Base-by-base conservation (phyloP, 1,284 basidiomycete genomes). In the Austroboletus novae-zelandiae region DNA sequence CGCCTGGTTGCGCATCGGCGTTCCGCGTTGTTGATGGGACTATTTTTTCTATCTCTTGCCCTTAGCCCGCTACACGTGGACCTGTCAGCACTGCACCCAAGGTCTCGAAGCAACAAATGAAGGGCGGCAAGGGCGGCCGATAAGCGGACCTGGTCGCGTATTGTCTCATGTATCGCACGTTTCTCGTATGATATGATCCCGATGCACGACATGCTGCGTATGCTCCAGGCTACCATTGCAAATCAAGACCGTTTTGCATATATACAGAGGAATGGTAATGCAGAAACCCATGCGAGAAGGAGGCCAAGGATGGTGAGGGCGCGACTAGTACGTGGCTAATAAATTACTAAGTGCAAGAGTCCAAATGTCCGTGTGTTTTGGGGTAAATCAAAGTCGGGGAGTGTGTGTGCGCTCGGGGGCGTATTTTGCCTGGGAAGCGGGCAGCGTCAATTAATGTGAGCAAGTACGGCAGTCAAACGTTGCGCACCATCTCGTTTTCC, bases 81-180 rank as follows among this genome's bases (percentile, higher is more conserved):
- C 73, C 78, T 49, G 67, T 59, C 48, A 64, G 75, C 51, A 75
- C 75, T 37, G 81, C 81, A 58, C 91, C 92, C 65, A 94, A 91
- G 76, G 85, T 97, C 49, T 93, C 92, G 69, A 97, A 96, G 78
- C 92, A 96, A 76, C 86, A 89, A 77, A 91, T 92, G 84, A 97
- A 97, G 84, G 93, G 92, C 68, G 85, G 84, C 63, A 87, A 86
- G 74, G 79, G 81, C 54, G 81, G 83, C 58, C 80, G 84, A 74
- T 85, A 42, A 68, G 54, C 44, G 42, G 40, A 35, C 23, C 46
- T 29, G 41, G 18, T 36, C 40, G 41, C 31, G 49, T 47, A 39
- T 31, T 17, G 40, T 37, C 45, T 40, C 48, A 47, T 60, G 58
- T 69, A 67, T 56, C 52, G 43, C 66, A 67, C 39, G 29, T 57